Conservation (phyloP, 2,329 filamentous ascomycete genomes). For the Ceratocystis smalleyi region DNA sequence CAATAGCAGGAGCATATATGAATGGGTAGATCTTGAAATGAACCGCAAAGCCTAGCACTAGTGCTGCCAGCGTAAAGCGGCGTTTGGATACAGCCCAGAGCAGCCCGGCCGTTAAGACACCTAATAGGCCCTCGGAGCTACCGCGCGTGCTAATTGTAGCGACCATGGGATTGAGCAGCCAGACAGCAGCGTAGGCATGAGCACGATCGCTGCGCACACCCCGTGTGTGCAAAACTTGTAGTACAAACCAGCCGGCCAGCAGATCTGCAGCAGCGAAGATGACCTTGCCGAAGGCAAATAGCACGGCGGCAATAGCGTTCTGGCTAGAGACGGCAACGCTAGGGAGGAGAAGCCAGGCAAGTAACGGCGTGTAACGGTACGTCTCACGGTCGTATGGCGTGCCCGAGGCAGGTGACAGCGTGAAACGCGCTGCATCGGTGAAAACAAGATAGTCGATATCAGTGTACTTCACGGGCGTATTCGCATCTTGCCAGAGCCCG, state of each 20-base stretch:
- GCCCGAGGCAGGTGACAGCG: slow-evolving; percentile 29
- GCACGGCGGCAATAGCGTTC: slow-evolving; percentile 22
- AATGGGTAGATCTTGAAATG: slow-evolving; percentile 99
- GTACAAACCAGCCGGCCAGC: slow-evolving; percentile 43
- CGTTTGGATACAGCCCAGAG: slow-evolving; percentile 64
- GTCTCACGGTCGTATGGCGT: slow-evolving; percentile 84
- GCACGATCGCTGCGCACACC: slow-evolving; percentile 34
- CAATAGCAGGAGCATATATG: slow-evolving; percentile 70
- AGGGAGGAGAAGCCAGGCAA: slow-evolving; percentile 81
- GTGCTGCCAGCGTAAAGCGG: slow-evolving; percentile 49
- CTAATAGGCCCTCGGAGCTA: slow-evolving; percentile 80
- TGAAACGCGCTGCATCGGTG: slow-evolving; percentile 77
- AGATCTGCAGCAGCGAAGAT: slow-evolving; percentile 76
- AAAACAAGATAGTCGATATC: slow-evolving; percentile 99
- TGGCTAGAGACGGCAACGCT: slow-evolving; percentile 49
- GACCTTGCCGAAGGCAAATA: slow-evolving; percentile 70
- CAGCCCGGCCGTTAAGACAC: slow-evolving; percentile 66
- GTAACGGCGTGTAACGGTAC: slow-evolving; percentile 87
- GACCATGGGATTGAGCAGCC: slow-evolving; percentile 96
- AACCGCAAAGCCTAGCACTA: slow-evolving; percentile 65
- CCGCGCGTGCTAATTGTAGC: slow-evolving; percentile 90
- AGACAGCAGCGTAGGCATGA: slow-evolving; percentile 66
- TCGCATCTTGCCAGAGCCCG: slow-evolving; percentile 79
- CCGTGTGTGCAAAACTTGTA: slow-evolving; percentile 28
- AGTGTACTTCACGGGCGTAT: slow-evolving; percentile 90